These are phyloP conservation scores for Aspergillus eucalypticola DNA, from an alignment of 2,329 filamentous ascomycete species.

Conservation along the genomic window DNA sequence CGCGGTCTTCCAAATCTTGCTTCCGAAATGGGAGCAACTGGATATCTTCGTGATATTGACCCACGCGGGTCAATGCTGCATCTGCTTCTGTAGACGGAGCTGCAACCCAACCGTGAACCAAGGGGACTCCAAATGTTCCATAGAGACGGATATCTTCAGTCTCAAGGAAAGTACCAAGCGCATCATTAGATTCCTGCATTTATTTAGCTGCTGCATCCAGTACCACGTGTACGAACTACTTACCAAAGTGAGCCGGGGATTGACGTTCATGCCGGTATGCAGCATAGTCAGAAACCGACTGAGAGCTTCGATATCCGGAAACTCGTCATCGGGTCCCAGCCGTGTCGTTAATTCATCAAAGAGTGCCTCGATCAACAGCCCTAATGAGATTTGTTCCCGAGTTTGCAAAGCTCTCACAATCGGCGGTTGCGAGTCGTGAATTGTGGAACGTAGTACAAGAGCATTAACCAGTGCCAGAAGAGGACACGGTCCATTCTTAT, in stretches of 20 bases:
- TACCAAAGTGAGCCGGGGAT: slow-evolving; percentile 76
- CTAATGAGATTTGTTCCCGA: slow-evolving; percentile 84
- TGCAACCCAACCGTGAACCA: slow-evolving; percentile 93
- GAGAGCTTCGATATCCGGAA: slow-evolving; percentile 86
- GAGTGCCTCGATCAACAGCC: slow-evolving; percentile 80
- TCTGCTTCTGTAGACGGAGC: slow-evolving; percentile 65
- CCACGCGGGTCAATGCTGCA: slow-evolving; percentile 70
- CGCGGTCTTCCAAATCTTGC: slow-evolving; percentile 81
- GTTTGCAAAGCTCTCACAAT: slow-evolving; percentile 75
- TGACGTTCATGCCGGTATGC: slow-evolving; percentile 97
- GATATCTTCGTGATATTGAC: slow-evolving; percentile 85
- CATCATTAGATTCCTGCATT: slow-evolving; percentile 32
- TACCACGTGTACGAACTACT: not conserved
- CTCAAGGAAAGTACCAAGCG: slow-evolving; percentile 77
- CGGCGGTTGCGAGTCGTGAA: slow-evolving; percentile 64
- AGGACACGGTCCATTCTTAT: slow-evolving; percentile 91
- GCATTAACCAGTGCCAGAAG: slow-evolving; percentile 92
- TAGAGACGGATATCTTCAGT: slow-evolving; percentile 91
- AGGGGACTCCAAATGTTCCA: slow-evolving; percentile 79
- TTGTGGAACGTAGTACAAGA: slow-evolving; percentile 78
- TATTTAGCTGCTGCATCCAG: slow-evolving; percentile 34
- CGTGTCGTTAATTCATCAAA: slow-evolving; percentile 91
- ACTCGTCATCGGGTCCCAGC: slow-evolving; percentile 63
- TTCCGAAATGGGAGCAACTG: slow-evolving; percentile 86
- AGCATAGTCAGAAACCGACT: slow-evolving; percentile 85